Percentiles rank a stretch among this genome's conserved stretches.
phyloP scores from a whole-genome alignment of 495 filamentous ascomycete genomes.

The Xylaria curta region DNA sequence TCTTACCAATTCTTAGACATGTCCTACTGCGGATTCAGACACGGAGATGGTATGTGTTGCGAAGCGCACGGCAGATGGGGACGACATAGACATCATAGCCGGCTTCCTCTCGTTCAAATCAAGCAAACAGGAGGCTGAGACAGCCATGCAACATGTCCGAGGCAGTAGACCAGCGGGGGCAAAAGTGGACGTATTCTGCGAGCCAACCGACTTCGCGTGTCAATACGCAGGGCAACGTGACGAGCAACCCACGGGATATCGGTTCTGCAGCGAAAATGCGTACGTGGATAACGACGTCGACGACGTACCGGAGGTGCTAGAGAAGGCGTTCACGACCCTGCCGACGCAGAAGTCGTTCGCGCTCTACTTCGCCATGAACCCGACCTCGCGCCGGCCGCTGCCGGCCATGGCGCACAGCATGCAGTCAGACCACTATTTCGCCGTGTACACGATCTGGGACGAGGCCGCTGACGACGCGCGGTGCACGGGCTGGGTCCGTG shows the following conservation, averaged over 20 bases:
- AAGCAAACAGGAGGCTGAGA: conserved; percentile 38
- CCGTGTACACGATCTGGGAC: conserved; percentile 59
- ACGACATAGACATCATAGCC: conserved; percentile 45
- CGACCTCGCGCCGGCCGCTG: conserved; percentile 45
- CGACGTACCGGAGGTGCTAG: conserved; percentile 50
- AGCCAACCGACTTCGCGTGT: conserved; percentile 47
- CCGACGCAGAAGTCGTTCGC: conserved; percentile 48
- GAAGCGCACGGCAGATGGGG: conserved; percentile 33
- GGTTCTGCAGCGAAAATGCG: conserved; percentile 58
- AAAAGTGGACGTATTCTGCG: conserved; percentile 41
- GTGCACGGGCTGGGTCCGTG: conserved; percentile 49
- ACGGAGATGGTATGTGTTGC: conserved; percentile 54
- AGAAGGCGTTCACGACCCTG: conserved; percentile 52
- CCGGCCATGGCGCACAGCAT: conserved; percentile 57
- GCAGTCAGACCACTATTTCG: conserved; percentile 62
- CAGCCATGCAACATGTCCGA: conserved; percentile 45
- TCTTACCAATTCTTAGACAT: conserved; percentile 27
- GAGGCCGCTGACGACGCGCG: conserved; percentile 48
- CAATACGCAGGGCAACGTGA: conserved; percentile 49
- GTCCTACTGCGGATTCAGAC: conserved; percentile 45
- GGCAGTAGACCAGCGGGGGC: conserved; percentile 43
- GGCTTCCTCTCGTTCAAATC: conserved; percentile 52
- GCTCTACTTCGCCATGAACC: conserved; percentile 59
- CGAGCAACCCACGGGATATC: conserved; percentile 51
- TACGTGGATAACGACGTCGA: conserved; percentile 54